These are phyloP conservation scores for Lentithecium fluviatile DNA, from an alignment of 495 filamentous ascomycete genomes.

Conservation along the genomic window DNA sequence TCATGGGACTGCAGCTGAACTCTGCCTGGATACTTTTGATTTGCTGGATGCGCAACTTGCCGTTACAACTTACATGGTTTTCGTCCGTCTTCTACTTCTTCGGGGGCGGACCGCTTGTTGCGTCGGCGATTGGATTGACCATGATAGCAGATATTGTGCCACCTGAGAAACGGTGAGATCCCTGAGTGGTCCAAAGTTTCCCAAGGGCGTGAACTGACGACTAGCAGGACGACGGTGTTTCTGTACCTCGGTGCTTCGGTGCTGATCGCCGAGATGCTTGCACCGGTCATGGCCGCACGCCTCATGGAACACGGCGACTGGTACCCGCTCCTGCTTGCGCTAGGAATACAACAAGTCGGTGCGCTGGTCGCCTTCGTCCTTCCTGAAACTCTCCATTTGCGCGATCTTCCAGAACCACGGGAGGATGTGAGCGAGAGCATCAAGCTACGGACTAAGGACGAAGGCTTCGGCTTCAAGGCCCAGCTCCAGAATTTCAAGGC, in stretches of 20 bases:
- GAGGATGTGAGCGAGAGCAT: constrained; percentile 2
- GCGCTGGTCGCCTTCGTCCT: constrained; percentile 15
- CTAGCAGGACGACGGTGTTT: constrained; percentile 25
- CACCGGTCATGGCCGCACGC: constrained; percentile 16
- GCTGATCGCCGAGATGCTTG: constrained; percentile 28
- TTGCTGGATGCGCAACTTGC: constrained; percentile 25
- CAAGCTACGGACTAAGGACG: not conserved
- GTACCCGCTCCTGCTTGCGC: constrained; percentile 25
- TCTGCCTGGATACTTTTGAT: constrained; percentile 30
- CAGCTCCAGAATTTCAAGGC: constrained; percentile 36
- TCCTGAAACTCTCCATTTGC: constrained; percentile 32
- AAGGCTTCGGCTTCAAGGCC: constrained; percentile 21
- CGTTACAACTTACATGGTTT: constrained; percentile 33
- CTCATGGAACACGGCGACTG: constrained; percentile 32
- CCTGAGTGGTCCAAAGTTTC: not conserved
- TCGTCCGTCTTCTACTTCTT: constrained; percentile 22
- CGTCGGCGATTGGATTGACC: constrained; percentile 24
- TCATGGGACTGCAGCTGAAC: constrained; percentile 24
- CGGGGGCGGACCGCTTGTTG: constrained; percentile 27
- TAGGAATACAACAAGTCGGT: constrained; percentile 16
- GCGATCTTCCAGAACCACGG: constrained; percentile 24
- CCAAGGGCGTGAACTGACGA: not conserved
- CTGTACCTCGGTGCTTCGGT: constrained; percentile 26
- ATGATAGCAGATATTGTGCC: constrained; percentile 33
- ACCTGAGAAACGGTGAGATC: constrained; percentile 22